Evolutionary conservation across 2,329 filamentous ascomycete genomes (phyloP).

Genomic region (Dactylonectria macrodidyma): DNA sequence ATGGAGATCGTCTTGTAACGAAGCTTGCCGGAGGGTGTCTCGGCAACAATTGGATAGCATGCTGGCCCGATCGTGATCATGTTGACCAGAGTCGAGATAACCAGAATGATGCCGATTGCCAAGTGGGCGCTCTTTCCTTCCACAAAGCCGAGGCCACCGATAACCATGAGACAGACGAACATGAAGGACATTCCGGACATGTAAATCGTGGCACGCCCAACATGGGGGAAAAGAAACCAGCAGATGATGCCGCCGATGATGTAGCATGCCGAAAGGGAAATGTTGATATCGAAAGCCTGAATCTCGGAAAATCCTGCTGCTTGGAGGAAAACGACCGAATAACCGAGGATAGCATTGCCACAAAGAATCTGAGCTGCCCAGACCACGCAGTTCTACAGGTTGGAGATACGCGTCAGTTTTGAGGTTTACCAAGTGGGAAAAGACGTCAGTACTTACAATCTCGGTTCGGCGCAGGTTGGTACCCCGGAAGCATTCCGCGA

Average conservation of each 20-base stretch:
- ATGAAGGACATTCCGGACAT: slow-evolving; percentile 56
- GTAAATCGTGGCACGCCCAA: slow-evolving; percentile 59
- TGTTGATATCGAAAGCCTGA: slow-evolving; percentile 57
- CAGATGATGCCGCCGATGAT: slow-evolving; percentile 57
- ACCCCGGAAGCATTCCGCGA: slow-evolving; percentile 61
- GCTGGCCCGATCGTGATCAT: slow-evolving; percentile 55
- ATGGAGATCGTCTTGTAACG: slow-evolving; percentile 63
- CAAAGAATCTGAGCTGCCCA: slow-evolving; percentile 57
- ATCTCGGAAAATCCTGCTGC: slow-evolving; percentile 55
- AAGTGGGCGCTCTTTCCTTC: slow-evolving; percentile 22
- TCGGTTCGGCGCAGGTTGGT: slow-evolving; percentile 59
- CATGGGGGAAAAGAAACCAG: slow-evolving; percentile 57
- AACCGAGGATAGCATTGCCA: slow-evolving; percentile 53
- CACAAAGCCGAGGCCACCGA: slow-evolving; percentile 32
- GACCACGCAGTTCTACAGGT: slow-evolving; percentile 52
- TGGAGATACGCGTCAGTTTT: slow-evolving; percentile 6
- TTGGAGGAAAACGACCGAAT: slow-evolving; percentile 56
- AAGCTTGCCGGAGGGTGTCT: slow-evolving; percentile 60
- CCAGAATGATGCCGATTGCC: slow-evolving; percentile 44
- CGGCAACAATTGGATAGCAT: slow-evolving; percentile 57
- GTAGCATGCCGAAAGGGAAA: slow-evolving; percentile 57
- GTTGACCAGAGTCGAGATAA: slow-evolving; percentile 50
- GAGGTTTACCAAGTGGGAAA: background rate
- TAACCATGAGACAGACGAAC: slow-evolving; percentile 53
- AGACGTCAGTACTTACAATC: slow-evolving; percentile 38